phyloP scores from a whole-genome alignment of 805 yeast genomes.

The Zygotorulaspora chibaensis region DNA sequence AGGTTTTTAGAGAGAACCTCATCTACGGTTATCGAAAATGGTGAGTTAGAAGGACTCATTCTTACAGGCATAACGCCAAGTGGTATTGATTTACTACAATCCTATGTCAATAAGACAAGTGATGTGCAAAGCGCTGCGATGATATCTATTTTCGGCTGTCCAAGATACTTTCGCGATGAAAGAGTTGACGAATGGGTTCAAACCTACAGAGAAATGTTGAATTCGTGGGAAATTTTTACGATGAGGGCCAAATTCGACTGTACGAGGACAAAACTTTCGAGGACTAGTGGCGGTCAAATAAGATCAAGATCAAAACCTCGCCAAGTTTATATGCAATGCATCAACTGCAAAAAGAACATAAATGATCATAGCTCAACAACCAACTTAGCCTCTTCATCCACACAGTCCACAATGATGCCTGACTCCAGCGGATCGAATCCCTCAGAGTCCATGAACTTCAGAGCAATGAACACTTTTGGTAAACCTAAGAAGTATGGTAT shows the following conservation, averaged over 20 bases:
- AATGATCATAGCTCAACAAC: slow-evolving; percentile 26
- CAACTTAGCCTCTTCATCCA: not conserved
- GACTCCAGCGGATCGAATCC: slow-evolving; percentile 5
- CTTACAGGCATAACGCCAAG: slow-evolving; percentile 88
- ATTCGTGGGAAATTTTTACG: slow-evolving; percentile 78
- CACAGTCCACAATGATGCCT: slow-evolving; percentile 5
- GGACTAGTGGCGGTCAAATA: slow-evolving; percentile 43
- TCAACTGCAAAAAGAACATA: slow-evolving; percentile 73
- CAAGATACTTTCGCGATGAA: slow-evolving; percentile 70
- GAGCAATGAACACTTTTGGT: slow-evolving; percentile 1
- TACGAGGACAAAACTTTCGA: slow-evolving; percentile 60
- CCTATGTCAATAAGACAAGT: slow-evolving; percentile 80
- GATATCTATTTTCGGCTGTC: slow-evolving; percentile 75
- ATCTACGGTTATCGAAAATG: slow-evolving; percentile 63
- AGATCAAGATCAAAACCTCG: slow-evolving; percentile 54
- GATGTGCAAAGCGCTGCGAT: slow-evolving; percentile 91
- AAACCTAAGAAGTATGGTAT: slow-evolving; percentile 14
- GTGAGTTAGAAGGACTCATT: slow-evolving; percentile 87
- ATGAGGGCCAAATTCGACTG: slow-evolving; percentile 84
- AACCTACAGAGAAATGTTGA: slow-evolving; percentile 60
- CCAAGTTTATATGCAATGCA: slow-evolving; percentile 78
- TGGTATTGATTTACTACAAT: slow-evolving; percentile 76
- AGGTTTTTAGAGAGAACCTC: slow-evolving; percentile 68
- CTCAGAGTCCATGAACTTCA: slow-evolving; percentile 3
- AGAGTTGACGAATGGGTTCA: slow-evolving; percentile 77